Conservation (phyloP, 768 basidiomycete species). For the Termitomyces eurrhizus region DNA sequence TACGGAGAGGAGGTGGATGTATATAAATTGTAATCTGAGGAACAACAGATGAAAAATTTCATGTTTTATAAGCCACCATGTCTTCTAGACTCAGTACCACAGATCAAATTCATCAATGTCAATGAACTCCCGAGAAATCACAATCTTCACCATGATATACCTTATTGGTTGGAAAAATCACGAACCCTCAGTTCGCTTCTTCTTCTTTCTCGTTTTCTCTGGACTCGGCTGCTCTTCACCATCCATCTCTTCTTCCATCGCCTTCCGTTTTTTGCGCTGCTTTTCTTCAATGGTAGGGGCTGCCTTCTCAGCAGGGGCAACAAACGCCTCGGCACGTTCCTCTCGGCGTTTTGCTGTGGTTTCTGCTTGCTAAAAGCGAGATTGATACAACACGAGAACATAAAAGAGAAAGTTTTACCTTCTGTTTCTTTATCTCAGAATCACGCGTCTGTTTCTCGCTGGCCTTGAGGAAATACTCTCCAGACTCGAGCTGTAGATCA, state of each 20-base stretch:
- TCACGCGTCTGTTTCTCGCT: conserved; percentile 81
- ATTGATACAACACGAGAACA: not conserved
- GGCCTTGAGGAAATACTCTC: conserved; percentile 97
- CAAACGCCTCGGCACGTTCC: conserved; percentile 82
- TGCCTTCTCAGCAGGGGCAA: conserved; percentile 79
- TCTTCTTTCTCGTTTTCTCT: conserved; percentile 28
- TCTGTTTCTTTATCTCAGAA: conserved; percentile 67
- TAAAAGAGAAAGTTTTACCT: conserved; percentile 37
- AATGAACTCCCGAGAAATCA: not conserved
- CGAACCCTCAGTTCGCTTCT: conserved; percentile 21
- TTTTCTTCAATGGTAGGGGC: conserved; percentile 79
- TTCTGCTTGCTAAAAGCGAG: conserved; percentile 66
- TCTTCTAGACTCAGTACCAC: too few relatives aligned
- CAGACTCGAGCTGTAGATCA: conserved; percentile 91
- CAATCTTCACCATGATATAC: not conserved
- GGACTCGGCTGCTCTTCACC: conserved; percentile 19
- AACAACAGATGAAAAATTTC: too few relatives aligned
- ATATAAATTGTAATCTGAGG: too few relatives aligned
- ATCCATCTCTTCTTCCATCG: conserved; percentile 29
- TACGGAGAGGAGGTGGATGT: too few relatives aligned
- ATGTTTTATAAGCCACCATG: too few relatives aligned
- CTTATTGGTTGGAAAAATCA: not conserved
- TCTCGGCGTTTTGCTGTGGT: conserved; percentile 64
- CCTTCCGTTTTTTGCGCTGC: conserved; percentile 48
- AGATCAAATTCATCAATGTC: too few relatives aligned